A percentile compares a stretch with the other conserved stretches of the same genome.
phyloP scores from a whole-genome alignment of 768 basidiomycete genomes.

The Tulasnella sp. region DNA sequence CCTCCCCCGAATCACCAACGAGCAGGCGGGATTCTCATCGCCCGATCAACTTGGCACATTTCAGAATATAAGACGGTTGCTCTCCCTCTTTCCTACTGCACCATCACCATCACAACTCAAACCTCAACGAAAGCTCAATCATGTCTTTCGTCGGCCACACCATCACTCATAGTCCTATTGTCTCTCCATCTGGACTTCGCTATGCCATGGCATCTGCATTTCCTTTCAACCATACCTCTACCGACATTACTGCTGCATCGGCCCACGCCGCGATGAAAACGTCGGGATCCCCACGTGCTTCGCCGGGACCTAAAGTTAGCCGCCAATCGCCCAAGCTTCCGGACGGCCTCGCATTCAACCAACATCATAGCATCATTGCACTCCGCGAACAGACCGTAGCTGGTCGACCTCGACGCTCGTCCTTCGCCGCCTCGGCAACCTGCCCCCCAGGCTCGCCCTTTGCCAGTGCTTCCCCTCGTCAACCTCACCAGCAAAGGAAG shows the following conservation, averaged over 20 bases:
- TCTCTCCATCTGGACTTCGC: neutral
- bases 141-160: neutral
- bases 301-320: neutral
- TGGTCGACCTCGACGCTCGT: neutral
- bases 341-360: neutral
- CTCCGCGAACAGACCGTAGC: neutral
- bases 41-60: neutral
- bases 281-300: neutral
- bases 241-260: neutral
- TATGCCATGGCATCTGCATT: neutral
- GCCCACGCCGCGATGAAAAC: neutral
- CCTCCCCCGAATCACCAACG: neutral
- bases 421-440: neutral
- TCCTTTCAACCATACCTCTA: neutral
- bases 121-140: neutral
- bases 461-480: neutral
- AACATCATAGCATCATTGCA: neutral
- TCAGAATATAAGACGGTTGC: neutral
- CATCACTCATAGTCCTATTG: neutral
- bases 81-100: neutral
- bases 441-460: neutral
- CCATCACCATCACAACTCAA: neutral
- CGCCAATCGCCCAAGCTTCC: neutral
- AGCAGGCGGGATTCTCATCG: neutral
- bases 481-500: neutral